Evolutionary conservation across 495 filamentous ascomycete species (phyloP).

Genomic region (Xylaria venustula): DNA sequence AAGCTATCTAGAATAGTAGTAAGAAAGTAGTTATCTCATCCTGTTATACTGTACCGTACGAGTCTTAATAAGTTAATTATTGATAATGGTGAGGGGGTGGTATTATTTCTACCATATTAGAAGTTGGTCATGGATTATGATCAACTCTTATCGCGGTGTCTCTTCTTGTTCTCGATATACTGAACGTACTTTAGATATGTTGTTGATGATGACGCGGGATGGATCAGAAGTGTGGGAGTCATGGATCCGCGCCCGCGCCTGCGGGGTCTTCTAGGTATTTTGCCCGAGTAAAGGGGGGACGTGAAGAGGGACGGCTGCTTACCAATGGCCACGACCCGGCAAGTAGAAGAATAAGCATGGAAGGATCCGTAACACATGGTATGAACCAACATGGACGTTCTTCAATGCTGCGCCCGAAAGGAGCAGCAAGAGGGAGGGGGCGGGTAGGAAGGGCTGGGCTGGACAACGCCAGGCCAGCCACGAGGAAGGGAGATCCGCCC

Average conservation of each 20-base stretch:
- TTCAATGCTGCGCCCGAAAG: not conserved
- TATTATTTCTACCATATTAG: too few relatives aligned
- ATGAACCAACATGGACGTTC: not conserved
- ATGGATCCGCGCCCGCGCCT: not conserved
- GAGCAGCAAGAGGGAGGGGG: not conserved
- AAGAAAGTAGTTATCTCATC: not conserved
- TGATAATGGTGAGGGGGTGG: too few relatives aligned
- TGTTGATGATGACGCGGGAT: too few relatives aligned
- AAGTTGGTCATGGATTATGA: too few relatives aligned
- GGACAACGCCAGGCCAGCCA: not conserved
- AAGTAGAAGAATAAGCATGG: not conserved
- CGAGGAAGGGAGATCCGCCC: slow-evolving; percentile 4
- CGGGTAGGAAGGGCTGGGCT: not conserved
- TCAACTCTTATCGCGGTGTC: too few relatives aligned
- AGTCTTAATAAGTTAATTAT: not conserved
- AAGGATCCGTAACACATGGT: not conserved
- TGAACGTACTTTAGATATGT: too few relatives aligned
- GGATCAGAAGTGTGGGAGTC: not conserved
- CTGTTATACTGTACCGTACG: not conserved
- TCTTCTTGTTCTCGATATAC: too few relatives aligned
- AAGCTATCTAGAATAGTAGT: not conserved
- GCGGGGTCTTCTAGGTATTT: not conserved
- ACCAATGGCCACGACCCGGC: not conserved
- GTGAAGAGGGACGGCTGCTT: too few relatives aligned
- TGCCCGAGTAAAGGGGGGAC: not conserved